Evolutionary conservation across 192 early-diverging fungal species (phyloP).

Genomic region (Rhizophagus clarus): DNA sequence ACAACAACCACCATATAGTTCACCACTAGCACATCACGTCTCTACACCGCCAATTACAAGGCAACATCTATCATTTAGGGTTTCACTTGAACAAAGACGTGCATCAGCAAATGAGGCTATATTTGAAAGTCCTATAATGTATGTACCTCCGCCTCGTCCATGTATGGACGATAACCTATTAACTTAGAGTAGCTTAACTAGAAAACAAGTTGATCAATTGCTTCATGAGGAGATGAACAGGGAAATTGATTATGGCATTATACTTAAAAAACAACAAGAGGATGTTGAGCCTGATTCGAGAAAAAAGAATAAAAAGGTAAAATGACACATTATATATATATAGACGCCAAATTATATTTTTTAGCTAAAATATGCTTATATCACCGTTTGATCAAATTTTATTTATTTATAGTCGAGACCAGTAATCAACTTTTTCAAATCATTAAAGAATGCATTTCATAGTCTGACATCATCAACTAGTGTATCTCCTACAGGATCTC

Average conservation of each 20-base stretch:
- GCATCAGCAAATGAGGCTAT: constrained; percentile 33
- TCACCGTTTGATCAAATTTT: too few species aligned
- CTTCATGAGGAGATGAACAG: constrained; percentile 34
- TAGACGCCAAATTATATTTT: too few species aligned
- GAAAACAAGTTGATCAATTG: constrained; percentile 32
- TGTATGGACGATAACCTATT: constrained; percentile 29
- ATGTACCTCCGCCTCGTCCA: constrained; percentile 8
- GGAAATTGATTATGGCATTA: constrained; percentile 36
- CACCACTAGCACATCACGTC: constrained; percentile 18
- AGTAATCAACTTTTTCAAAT: constrained; percentile 31
- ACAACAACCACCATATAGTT: background rate
- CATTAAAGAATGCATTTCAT: constrained; percentile 31
- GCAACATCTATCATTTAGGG: background rate
- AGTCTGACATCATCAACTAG: constrained; percentile 30
- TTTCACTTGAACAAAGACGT: constrained; percentile 19
- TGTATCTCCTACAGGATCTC: constrained; percentile 22
- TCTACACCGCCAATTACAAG: background rate
- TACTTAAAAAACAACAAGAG: constrained; percentile 12
- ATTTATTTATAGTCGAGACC: constrained; percentile 26
- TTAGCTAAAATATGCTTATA: too few species aligned
- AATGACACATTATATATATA: too few species aligned
- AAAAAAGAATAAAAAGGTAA: constrained; percentile 29
- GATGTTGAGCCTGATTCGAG: constrained; percentile 7
- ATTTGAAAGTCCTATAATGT: constrained; percentile 27
- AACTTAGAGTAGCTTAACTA: constrained; percentile 21